Base-by-base conservation (phyloP, 805 yeast genomes). In the Yarrowia bubula region DNA sequence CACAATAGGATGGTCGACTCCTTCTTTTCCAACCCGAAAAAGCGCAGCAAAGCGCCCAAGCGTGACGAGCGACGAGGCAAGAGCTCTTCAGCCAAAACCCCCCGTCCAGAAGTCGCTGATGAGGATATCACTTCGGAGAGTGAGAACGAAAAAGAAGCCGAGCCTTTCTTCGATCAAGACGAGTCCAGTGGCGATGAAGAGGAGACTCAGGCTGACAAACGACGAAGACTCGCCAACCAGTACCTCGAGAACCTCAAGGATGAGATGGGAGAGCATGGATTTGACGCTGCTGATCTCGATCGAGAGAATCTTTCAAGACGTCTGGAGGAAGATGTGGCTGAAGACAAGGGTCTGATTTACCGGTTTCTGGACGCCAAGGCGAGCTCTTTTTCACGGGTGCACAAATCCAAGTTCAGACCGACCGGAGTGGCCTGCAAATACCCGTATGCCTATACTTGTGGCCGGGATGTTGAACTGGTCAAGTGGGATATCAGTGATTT, bases 221-320 rank as follows among this genome's bases (percentile, higher is more conserved):
- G 99, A 76, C 84, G 99, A 77, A 81, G 98, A 72, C 81, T 95
- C 67, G 98, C 98, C 15, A 92, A 92, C 75, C 95, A 92, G 75
- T 95, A 95, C 75, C 79, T 95, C 68, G 92, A 88, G 51, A 89
- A 88, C 72, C 77, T 95, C 71, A 85, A 89, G 73, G 77, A 79
- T 3, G 90, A 88, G 67, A 67, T 75, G 13, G 71, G 67, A 7
- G 82, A 81, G 17, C 82, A 78, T 31, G 76, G 76, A 47, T 92
- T 90, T 71, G 96, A 92, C 78, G 98, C 99, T 9, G 84, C 86
- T 69, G 98, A 95, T 70, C 76, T 93, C 70, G 99, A 93, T 76
- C 83, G 87, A 66, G 98, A 95, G 71, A 87, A 89, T 70, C 81
- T 95, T 58, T 84, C 92, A 4, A 81, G 89, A 38, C 82, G 99